These are phyloP conservation scores for Arachnopeziza araneosa DNA, from an alignment of 2,329 filamentous ascomycete genomes.

Conservation along the genomic window DNA sequence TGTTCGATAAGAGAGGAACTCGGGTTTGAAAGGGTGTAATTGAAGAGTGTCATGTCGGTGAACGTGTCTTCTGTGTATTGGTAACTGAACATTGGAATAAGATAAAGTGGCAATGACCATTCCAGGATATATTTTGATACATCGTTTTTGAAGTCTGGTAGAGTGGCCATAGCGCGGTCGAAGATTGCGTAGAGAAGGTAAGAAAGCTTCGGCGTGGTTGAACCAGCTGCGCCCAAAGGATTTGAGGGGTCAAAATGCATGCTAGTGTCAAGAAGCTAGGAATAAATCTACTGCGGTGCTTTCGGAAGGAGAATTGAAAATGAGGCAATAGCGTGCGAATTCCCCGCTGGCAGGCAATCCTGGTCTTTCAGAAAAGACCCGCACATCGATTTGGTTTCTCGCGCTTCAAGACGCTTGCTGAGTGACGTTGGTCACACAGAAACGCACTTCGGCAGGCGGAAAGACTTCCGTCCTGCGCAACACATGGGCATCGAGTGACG, in stretches of 20 bases:
- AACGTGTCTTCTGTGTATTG: not conserved
- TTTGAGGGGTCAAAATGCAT: not conserved
- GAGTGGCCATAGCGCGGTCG: not conserved
- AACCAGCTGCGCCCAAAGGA: not conserved
- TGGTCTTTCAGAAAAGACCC: not conserved
- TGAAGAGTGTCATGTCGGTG: not conserved
- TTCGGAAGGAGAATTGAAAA: not conserved
- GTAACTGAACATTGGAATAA: not conserved
- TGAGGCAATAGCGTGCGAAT: not conserved
- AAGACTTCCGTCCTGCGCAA: not conserved
- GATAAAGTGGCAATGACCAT: not conserved
- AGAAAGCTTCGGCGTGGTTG: not conserved
- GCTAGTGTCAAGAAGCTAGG: not conserved
- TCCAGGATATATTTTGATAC: not conserved
- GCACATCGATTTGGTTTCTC: not conserved
- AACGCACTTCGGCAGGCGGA: not conserved
- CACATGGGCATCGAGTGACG: not conserved
- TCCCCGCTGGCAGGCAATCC: not conserved
- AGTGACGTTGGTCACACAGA: not conserved
- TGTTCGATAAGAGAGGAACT: not conserved
- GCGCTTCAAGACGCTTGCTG: not conserved
- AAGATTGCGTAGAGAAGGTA: not conserved
- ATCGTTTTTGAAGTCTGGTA: not conserved
- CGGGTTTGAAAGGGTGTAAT: not conserved
- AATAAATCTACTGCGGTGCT: not conserved